These are phyloP conservation scores for Cladorrhinum sp. DNA, from an alignment of 2,329 filamentous ascomycete genomes.

Conservation along the genomic window DNA sequence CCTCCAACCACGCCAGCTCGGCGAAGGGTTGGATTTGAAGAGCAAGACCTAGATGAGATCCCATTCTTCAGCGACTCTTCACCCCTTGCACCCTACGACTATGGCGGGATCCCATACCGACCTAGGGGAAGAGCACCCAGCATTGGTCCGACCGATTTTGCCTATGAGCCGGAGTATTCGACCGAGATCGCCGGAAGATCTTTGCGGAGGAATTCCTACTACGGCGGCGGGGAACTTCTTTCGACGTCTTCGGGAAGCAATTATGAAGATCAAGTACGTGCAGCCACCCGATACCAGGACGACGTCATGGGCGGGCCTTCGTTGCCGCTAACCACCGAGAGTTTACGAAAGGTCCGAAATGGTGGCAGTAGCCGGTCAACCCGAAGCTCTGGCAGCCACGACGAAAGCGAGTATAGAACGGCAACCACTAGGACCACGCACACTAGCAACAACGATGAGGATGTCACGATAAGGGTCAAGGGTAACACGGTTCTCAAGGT, in stretches of 20 bases:
- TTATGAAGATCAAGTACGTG: slow-evolving; percentile 42
- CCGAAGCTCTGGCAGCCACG: slow-evolving; percentile 57
- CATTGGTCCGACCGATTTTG: slow-evolving; percentile 35
- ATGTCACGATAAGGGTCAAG: slow-evolving; percentile 60
- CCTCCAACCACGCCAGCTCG: slow-evolving; percentile 31
- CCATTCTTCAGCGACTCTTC: slow-evolving; percentile 41
- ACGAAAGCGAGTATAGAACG: slow-evolving; percentile 63
- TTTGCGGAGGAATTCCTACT: slow-evolving; percentile 41
- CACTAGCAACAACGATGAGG: slow-evolving; percentile 51
- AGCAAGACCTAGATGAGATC: slow-evolving; percentile 35
- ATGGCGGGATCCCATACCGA: slow-evolving; percentile 32
- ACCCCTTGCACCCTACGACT: slow-evolving; percentile 34
- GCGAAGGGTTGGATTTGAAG: slow-evolving; percentile 33
- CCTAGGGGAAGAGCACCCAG: slow-evolving; percentile 33
- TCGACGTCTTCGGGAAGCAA: slow-evolving; percentile 34
- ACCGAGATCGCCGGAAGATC: slow-evolving; percentile 39
- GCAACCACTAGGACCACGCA: slow-evolving; percentile 60
- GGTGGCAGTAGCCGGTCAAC: slow-evolving; percentile 55
- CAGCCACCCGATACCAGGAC: slow-evolving; percentile 52
- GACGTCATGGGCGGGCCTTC: slow-evolving; percentile 45
- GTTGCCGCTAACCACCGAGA: slow-evolving; percentile 54
- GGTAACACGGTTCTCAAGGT: slow-evolving; percentile 56
- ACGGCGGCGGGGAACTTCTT: slow-evolving; percentile 30
- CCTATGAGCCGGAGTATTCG: slow-evolving; percentile 41
- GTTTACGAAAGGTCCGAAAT: slow-evolving; percentile 50